Conservation (phyloP, 1,284 basidiomycete genomes). For the Ganoderma sp. region DNA sequence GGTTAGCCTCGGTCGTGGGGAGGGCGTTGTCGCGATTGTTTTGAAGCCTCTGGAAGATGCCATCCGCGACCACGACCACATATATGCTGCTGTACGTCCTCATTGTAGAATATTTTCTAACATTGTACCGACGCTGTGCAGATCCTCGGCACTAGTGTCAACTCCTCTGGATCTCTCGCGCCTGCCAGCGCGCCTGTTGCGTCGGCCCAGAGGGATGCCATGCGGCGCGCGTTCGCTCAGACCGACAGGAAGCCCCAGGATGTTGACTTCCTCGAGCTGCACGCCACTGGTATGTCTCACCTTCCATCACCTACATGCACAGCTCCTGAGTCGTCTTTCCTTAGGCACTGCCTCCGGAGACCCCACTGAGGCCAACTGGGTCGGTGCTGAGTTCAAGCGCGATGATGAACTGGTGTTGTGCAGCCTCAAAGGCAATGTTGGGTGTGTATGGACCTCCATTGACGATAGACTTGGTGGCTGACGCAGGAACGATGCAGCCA, state of each 20-base stretch:
- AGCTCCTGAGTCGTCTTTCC: not conserved
- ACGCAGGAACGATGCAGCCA: conserved; percentile 36
- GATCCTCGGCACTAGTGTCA: conserved; percentile 50
- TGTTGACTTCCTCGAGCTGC: conserved; percentile 51
- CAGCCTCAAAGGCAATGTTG: conserved; percentile 56
- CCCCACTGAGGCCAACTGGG: conserved; percentile 56
- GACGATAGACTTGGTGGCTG: conserved; percentile 3
- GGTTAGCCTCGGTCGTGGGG: conserved; percentile 36
- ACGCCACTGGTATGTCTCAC: conserved; percentile 9
- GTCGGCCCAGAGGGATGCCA: conserved; percentile 44
- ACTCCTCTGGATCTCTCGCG: conserved; percentile 44
- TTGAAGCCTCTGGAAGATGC: conserved; percentile 38
- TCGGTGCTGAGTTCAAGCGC: conserved; percentile 46
- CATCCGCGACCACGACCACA: conserved; percentile 38
- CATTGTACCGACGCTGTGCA: conserved; percentile 23
- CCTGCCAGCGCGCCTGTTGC: conserved; percentile 48
- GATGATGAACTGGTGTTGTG: conserved; percentile 45
- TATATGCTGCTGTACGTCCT: conserved; percentile 37
- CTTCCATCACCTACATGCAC: not conserved
- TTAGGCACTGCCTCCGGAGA: conserved; percentile 53
- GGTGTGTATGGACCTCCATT: conserved; percentile 35
- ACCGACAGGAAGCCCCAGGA: conserved; percentile 43
- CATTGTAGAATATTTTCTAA: no score
- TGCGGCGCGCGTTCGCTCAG: conserved; percentile 41
- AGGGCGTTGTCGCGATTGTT: conserved; percentile 38